Evolutionary conservation across 1,284 basidiomycete species (phyloP).

Genomic region (Ustilago crameri): DNA sequence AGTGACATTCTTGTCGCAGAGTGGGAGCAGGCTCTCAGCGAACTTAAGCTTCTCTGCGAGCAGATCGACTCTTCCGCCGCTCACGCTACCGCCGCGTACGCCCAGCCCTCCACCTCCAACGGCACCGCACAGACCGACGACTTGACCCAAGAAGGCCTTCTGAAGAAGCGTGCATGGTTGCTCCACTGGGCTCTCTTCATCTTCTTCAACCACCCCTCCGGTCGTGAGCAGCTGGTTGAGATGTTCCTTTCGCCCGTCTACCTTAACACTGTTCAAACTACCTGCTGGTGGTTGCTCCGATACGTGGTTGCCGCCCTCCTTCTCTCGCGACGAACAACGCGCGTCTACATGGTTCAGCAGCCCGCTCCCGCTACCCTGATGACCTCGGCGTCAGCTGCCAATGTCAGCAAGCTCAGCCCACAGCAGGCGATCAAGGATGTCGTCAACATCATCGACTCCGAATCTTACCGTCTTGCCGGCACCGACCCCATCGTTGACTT

Average conservation of each 20-base stretch:
- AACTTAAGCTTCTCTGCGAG: slow-evolving; percentile 91
- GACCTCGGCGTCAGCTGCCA: slow-evolving; percentile 38
- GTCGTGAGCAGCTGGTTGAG: slow-evolving; percentile 91
- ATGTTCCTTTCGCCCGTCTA: slow-evolving; percentile 95
- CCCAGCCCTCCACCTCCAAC: slow-evolving; percentile 43
- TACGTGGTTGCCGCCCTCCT: slow-evolving; percentile 94
- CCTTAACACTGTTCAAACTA: slow-evolving; percentile 97
- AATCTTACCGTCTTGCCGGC: slow-evolving; percentile 76
- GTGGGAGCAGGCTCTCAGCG: slow-evolving; percentile 92
- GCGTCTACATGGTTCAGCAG: slow-evolving; percentile 61
- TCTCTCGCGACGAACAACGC: slow-evolving; percentile 78
- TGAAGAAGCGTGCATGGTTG: slow-evolving; percentile 95
- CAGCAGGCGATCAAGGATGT: slow-evolving; percentile 65
- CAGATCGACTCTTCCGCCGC: slow-evolving; percentile 77
- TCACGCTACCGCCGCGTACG: slow-evolving; percentile 43
- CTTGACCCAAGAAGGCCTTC: slow-evolving; percentile 73
- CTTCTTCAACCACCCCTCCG: slow-evolving; percentile 95
- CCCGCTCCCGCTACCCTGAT: slow-evolving; percentile 45
- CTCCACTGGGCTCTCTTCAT: slow-evolving; percentile 98
- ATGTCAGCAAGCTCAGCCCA: slow-evolving; percentile 60
- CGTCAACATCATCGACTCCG: slow-evolving; percentile 62
- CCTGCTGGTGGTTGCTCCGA: slow-evolving; percentile 92
- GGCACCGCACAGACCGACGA: slow-evolving; percentile 40
- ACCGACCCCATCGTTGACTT: slow-evolving; percentile 92
- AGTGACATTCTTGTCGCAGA: slow-evolving; percentile 93